Base-by-base conservation (phyloP, 495 filamentous ascomycete species). In the Neurospora sp. region DNA sequence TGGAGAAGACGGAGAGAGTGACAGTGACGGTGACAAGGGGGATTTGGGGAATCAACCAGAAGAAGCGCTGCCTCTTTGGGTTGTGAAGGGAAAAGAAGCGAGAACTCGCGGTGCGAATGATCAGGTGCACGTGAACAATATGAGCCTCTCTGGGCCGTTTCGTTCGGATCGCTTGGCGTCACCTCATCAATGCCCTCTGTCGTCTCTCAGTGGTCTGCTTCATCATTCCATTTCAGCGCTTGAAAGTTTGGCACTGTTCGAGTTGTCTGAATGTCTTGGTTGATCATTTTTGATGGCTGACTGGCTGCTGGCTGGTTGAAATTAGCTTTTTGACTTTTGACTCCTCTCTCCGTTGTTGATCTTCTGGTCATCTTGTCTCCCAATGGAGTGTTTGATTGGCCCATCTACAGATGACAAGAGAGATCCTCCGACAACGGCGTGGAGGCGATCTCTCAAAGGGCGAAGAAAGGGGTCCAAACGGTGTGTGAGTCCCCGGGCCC, bases 101-200 rank as follows among this genome's bases (percentile, higher is more conserved):
- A 60, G 49, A 60, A 60, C 10, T 27, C 14, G 23, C 11, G 49
- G 49, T 60, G 71, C 76, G 70, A 75, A 75, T 80, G 79, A 81
- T 75, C 74, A 76, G 54, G 73, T 20, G 71, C 79, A 81, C 79
- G 79, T 81, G 79, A 81, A 81, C 79, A 6, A 16, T 2, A 3
- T 18, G 54, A 35, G 54, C 54, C 54, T 62, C 41, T 35, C 35
- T 35, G 35, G 35, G 35, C 35, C 35, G 35, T 5, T 1, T 5
- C 35, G 4, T 35, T 35, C 35, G 46, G 46, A 31, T 62, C 12
- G 23, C 54, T 62, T 62, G 54, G 27, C 54, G 27, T 35, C 54
- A 31, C 54, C 54, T 62, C 54, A 62, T 62, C 54, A 62, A 62
- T 62, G 46, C n/a, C n/a, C n/a, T 14, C 49, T 5, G 23, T 31